Evolutionary conservation across 2,329 filamentous ascomycete genomes (phyloP).

Genomic region (Waltergamsia citrina): DNA sequence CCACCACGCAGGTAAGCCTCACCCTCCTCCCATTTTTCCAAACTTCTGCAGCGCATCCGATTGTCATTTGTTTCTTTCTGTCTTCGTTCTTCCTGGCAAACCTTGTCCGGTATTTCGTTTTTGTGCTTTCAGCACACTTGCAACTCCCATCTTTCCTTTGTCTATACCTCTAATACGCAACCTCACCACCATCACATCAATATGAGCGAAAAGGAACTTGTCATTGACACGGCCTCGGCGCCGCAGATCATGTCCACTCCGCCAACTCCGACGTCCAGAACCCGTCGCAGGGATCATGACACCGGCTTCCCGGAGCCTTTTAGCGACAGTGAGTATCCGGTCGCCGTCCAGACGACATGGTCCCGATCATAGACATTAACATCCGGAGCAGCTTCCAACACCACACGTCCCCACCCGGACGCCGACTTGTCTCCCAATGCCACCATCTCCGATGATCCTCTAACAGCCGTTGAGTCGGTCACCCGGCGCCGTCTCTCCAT

Average conservation of each 20-base stretch:
- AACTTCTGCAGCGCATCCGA: too few species aligned
- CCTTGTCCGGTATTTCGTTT: too few species aligned
- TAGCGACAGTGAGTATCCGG: conserved; percentile 27
- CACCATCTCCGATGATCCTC: conserved; percentile 44
- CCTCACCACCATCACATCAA: too few species aligned
- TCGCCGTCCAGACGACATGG: neutral
- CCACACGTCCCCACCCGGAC: conserved; percentile 52
- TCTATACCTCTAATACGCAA: too few species aligned
- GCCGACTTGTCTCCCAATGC: conserved; percentile 48
- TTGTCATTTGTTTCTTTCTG: too few species aligned
- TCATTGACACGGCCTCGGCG: too few species aligned
- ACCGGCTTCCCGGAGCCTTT: conserved; percentile 45
- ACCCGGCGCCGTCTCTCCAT: conserved; percentile 35
- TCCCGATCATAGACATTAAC: neutral
- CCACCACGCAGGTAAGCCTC: too few species aligned
- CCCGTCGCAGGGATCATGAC: conserved; percentile 21
- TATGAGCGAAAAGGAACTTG: too few species aligned
- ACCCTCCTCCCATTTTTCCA: too few species aligned
- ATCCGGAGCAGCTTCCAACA: conserved; percentile 36
- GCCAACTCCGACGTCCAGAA: conserved; percentile 6
- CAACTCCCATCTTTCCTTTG: too few species aligned
- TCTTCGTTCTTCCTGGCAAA: too few species aligned
- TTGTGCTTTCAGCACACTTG: too few species aligned
- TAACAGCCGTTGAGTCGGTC: conserved; percentile 31
- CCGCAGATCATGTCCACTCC: conserved; percentile 17